Conservation (phyloP, 73 alveolate genomes). For the Stentor roeselii region DNA sequence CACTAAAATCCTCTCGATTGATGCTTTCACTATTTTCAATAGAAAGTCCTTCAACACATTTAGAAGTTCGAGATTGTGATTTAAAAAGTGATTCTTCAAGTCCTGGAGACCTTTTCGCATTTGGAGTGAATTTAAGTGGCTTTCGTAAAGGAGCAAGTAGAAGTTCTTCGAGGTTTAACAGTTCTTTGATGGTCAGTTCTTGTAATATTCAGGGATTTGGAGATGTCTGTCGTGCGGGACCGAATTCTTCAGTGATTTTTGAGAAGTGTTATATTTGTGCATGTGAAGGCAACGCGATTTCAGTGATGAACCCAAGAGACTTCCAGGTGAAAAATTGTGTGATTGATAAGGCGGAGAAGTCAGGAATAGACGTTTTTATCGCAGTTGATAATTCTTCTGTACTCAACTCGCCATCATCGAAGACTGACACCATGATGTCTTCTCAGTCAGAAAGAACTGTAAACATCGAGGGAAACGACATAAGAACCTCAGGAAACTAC, state of each 20-base stretch:
- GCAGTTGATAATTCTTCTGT: not conserved
- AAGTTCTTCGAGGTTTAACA: not conserved
- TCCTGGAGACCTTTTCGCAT: not conserved
- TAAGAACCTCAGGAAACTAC: constrained; percentile 20
- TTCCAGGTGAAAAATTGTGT: not conserved
- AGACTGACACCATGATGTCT: not conserved
- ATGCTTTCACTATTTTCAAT: not conserved
- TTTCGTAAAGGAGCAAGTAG: not conserved
- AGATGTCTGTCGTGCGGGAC: constrained; percentile 33
- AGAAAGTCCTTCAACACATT: constrained; percentile 26
- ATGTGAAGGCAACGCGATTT: not conserved
- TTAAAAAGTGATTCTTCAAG: constrained; percentile 33
- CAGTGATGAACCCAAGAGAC: constrained; percentile 29
- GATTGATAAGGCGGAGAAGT: constrained; percentile 14
- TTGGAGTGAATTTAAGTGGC: constrained; percentile 46
- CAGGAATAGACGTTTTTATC: constrained; percentile 10
- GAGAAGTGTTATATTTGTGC: constrained; percentile 30
- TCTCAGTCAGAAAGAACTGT: not conserved
- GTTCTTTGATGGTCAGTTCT: constrained; percentile 20
- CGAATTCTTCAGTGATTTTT: constrained; percentile 8
- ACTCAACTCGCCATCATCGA: not conserved
- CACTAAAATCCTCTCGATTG: constrained; percentile 13
- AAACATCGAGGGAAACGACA: constrained; percentile 23
- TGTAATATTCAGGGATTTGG: constrained; percentile 23
- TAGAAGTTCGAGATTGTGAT: constrained; percentile 59